Base-by-base conservation (phyloP, 2,329 filamentous ascomycete genomes). In the Fusarium duplospermum region DNA sequence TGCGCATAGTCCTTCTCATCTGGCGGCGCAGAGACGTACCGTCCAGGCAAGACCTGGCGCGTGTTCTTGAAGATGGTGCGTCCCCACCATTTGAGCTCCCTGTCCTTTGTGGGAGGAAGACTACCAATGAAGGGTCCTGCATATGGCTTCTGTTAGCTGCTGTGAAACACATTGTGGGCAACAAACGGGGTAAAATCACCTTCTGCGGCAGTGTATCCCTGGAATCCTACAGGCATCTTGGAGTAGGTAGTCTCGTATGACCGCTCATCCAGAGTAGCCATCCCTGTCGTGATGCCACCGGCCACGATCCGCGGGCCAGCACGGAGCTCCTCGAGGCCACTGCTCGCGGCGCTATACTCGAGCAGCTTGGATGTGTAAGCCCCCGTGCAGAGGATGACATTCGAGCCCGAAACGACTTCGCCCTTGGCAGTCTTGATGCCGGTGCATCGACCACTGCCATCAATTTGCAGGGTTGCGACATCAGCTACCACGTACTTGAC, bases 31-130 rank as follows among this genome's bases (percentile, higher is more conserved):
- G 90, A 92, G 58, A 92, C 80, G 57, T 82, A 81, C 6, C 85
- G 86, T 1, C 89, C 89, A 2, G 89, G 87, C 47, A 87, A 72
- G 8, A 88, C 83, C 67, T 89, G 86, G 18, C 82, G 82, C 1
- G 85, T 88, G 80, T 91, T 91, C 60, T 81, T 86, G 81, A 91
- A 91, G 70, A 91, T 90, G 64, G 84, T 88, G 62, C 87, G 86
- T 18, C 89, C 89, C 89, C 89, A 91, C 87, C 88, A 91, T 77
- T 91, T 91, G 68, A 90, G 82, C 75, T 86, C 84, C 0, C 82
- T 80, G 59, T 85, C 83, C 24, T 81, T 82, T 3, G 87, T 90
- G 0, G 87, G 89, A 6, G 89, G 89, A 18, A 91, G 80, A 54
- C 84, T 89, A 27, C 89, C 89, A 64, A 90, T 88, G 67, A 90